phyloP scores from a whole-genome alignment of 148 eudicot species.

The Dianthus caryophyllus region DNA sequence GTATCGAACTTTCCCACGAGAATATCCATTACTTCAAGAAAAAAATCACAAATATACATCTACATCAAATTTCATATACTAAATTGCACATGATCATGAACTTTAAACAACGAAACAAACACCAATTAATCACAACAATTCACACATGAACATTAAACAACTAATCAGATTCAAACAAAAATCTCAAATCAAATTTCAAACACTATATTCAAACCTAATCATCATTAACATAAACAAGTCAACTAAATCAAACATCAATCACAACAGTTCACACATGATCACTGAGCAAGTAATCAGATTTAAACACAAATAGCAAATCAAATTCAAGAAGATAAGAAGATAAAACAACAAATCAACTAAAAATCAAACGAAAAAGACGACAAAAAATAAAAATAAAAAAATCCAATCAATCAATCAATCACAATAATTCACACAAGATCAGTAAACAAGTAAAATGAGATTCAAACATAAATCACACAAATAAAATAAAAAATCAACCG shows the following conservation, averaged over 20 bases:
- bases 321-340: background rate
- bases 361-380: too few relatives aligned
- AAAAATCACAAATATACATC: too few relatives aligned
- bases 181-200: background rate
- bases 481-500: background rate
- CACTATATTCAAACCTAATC: too few relatives aligned
- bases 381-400: too few relatives aligned
- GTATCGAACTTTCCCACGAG: background rate
- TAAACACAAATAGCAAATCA: background rate
- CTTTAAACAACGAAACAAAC: too few relatives aligned
- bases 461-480: background rate
- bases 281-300: too few relatives aligned
- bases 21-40: background rate
- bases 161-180: too few relatives aligned
- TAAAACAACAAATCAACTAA: background rate
- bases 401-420: too few relatives aligned
- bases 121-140: background rate
- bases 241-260: too few relatives aligned
- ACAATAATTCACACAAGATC: background rate
- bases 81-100: background rate
- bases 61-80: background rate
- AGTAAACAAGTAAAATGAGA: background rate
- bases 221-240: too few relatives aligned
- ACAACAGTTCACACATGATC: background rate
- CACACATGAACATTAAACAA: too few relatives aligned